Evolutionary conservation across 1,284 basidiomycete genomes (phyloP).

Genomic region (Cystobasidium slooffiae): DNA sequence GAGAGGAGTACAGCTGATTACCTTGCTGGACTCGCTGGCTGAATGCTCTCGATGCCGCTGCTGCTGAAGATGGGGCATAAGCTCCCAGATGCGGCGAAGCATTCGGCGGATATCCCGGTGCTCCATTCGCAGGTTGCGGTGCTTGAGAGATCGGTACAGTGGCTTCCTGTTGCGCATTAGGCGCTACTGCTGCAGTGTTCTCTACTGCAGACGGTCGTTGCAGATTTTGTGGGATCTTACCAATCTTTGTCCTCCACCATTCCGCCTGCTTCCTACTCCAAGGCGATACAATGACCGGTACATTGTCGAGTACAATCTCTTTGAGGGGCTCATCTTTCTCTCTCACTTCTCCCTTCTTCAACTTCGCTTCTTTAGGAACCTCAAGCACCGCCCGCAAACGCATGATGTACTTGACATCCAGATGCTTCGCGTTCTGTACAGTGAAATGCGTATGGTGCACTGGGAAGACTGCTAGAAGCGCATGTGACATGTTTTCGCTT

Average conservation of each 20-base stretch:
- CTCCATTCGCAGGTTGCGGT: background rate
- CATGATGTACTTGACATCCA: slow-evolving; percentile 38
- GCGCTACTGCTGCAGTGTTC: background rate
- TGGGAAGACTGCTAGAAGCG: slow-evolving; percentile 19
- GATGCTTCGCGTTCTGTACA: slow-evolving; percentile 41
- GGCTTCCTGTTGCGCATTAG: background rate
- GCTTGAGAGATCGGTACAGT: background rate
- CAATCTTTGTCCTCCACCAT: slow-evolving; percentile 36
- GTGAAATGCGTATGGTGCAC: slow-evolving; percentile 27
- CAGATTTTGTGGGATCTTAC: slow-evolving; percentile 29
- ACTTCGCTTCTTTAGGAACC: slow-evolving; percentile 37
- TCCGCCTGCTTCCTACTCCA: slow-evolving; percentile 37
- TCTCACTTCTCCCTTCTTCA: slow-evolving; percentile 20
- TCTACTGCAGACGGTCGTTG: background rate
- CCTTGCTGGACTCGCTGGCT: background rate
- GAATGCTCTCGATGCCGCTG: background rate
- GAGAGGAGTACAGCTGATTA: background rate
- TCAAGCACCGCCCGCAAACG: slow-evolving; percentile 30
- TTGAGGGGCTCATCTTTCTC: slow-evolving; percentile 37
- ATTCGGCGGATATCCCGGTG: background rate
- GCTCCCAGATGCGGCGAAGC: background rate
- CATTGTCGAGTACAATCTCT: slow-evolving; percentile 41
- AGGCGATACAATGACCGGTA: slow-evolving; percentile 38
- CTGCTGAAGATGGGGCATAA: background rate
- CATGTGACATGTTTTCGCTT: slow-evolving; percentile 23